These are phyloP conservation scores for Trichophyton verrucosum DNA, from an alignment of 2,329 filamentous ascomycete genomes.

Conservation along the genomic window DNA sequence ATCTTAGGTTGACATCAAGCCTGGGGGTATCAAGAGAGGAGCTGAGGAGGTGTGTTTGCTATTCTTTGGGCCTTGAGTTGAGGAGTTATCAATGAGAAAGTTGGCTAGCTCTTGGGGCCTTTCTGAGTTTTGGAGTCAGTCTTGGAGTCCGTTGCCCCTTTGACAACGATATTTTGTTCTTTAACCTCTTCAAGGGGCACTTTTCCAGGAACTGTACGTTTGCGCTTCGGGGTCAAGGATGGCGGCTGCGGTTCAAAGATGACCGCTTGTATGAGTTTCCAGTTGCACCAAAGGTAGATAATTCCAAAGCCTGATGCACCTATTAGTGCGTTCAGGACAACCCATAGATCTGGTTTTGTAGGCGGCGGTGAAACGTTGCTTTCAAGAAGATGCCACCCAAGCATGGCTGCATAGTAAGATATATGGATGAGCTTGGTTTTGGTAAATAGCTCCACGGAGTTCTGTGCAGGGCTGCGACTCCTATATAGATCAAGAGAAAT, in stretches of 20 bases:
- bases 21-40: too few species aligned
- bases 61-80: neutral
- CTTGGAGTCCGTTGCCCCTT: neutral
- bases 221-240: neutral
- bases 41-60: neutral
- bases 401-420: conserved; percentile 64
- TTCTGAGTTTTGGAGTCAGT: neutral
- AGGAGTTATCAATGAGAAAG: neutral
- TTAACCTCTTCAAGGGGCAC: neutral
- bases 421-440: conserved; percentile 61
- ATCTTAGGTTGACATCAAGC: neutral
- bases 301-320: conserved; percentile 74
- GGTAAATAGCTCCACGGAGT: conserved; percentile 28
- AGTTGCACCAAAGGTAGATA: conserved; percentile 85
- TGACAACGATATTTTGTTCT: neutral
- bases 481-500: conserved; percentile 58
- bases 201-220: neutral
- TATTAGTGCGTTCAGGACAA: conserved; percentile 76
- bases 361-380: conserved; percentile 54
- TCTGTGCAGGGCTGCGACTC: conserved; percentile 25
- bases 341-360: conserved; percentile 85
- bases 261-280: conserved; percentile 40
- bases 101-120: neutral
- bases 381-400: conserved; percentile 68
- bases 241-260: neutral